Conservation (phyloP, 495 filamentous ascomycete species). For the Neurospora cerealis region DNA sequence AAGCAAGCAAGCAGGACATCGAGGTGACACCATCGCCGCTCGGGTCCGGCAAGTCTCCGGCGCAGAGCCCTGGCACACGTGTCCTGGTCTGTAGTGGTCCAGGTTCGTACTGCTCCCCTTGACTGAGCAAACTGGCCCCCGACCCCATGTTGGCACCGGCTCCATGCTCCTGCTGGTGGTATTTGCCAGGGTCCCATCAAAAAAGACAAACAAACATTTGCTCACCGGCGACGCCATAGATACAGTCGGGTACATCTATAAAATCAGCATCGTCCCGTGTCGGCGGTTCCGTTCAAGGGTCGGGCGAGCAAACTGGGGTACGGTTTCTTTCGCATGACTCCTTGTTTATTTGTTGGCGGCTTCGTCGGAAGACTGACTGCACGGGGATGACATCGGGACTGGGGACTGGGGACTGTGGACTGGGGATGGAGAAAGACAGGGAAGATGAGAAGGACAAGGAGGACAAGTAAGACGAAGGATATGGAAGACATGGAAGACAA, state of each 20-base stretch:
- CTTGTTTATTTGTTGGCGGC: too few species aligned
- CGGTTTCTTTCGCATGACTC: not conserved
- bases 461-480: not conserved
- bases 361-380: not conserved
- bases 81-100: not conserved
- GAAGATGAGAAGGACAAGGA: not conserved
- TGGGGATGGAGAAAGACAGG: not conserved
- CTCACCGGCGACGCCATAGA: not conserved
- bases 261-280: not conserved
- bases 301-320: not conserved
- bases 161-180: not conserved
- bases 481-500: not conserved
- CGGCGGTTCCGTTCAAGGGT: not conserved
- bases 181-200: not conserved
- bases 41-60: not conserved
- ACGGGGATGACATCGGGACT: not conserved
- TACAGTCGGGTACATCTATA: not conserved
- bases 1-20: not conserved
- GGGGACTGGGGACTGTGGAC: too few species aligned
- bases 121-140: not conserved
- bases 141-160: not conserved
- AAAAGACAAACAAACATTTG: not conserved
- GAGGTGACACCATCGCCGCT: not conserved
- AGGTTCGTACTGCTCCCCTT: not conserved
- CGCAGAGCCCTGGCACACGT: too few species aligned